Base-by-base conservation (phyloP, 768 basidiomycete genomes). In the Russula emetica region DNA sequence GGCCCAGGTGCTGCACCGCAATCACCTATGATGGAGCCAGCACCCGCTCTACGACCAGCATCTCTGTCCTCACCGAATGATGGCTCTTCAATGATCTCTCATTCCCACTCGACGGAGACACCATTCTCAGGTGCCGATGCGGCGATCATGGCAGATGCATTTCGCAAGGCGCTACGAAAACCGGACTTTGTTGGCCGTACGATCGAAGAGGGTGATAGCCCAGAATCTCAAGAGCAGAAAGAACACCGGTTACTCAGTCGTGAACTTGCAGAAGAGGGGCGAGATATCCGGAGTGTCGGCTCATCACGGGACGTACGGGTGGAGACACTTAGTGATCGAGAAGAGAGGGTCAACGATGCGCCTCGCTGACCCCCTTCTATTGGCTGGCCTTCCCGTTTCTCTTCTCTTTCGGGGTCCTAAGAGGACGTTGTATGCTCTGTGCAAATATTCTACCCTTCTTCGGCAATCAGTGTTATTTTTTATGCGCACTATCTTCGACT, bases 121-220 rank as follows among this genome's bases (percentile, higher is more conserved):
- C 87, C 85, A 11, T 88, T 94, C 75, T 87, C 86, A 51, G 86
- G 84, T 22, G 86, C 88, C 24, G 93, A 96, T 74, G 94, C 94
- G 58, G 91, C 90, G 44, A 90, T 94, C 72, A 91, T 95, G 85
- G 92, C 93, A 45, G 87, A 92, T 77, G 94, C 94, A 7, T 96
- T 95, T 76, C 80, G 94, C 70, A 85, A 88, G 73, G 90, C 89
- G 67, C 78, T 96, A 71, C 82, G 93, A 73, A 93, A 93, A 73
- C 93, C 94, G 11, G 92, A 92, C 72, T 95, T 94, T 74, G 81
- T 86, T n/a, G 82, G 75, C 22, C 72, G 80, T 59, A 81, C 85
- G 3, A 80, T 85, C 16, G 88, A 90, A 70, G 91, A 92, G 71
- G 85, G 83, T 22, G 85, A 85, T 52, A 82, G 81, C 65, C 86